phyloP scores from a whole-genome alignment of 2,329 filamentous ascomycete species.

The Coniochaeta sp. region DNA sequence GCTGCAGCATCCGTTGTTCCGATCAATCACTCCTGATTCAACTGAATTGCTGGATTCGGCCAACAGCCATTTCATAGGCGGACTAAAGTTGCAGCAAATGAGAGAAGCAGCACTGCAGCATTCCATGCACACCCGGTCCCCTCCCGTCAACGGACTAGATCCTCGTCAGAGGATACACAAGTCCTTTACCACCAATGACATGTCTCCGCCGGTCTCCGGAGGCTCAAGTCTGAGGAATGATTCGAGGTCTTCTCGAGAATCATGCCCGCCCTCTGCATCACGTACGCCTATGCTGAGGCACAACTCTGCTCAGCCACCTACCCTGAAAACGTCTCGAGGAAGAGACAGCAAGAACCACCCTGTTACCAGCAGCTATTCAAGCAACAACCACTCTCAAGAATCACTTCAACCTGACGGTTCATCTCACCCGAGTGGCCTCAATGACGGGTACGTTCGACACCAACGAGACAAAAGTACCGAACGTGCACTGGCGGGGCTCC shows the following conservation, averaged over 20 bases:
- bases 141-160: constrained; percentile 1
- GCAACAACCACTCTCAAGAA: constrained; percentile 11
- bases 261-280: constrained; percentile 22
- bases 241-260: constrained; percentile 6
- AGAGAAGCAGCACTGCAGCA: constrained; percentile 22
- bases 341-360: constrained; percentile 7
- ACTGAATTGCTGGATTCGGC: neutral
- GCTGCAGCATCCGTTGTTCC: neutral
- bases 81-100: constrained; percentile 34
- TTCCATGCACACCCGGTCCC: constrained; percentile 5
- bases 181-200: neutral
- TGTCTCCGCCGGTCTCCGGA: constrained; percentile 11
- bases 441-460: constrained; percentile 15
- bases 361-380: neutral
- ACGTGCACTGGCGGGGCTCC: constrained; percentile 16
- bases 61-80: constrained; percentile 30
- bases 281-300: constrained; percentile 21
- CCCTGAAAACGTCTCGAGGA: constrained; percentile 8
- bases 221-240: neutral
- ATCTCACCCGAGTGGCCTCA: constrained; percentile 9
- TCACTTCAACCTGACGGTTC: neutral
- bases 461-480: constrained; percentile 20
- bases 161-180: constrained; percentile 4
- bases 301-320: constrained; percentile 8
- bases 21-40: constrained; percentile 1